These are phyloP conservation scores for Tubosaeta brunneosetosa DNA, from an alignment of 768 basidiomycete species.

Conservation along the genomic window DNA sequence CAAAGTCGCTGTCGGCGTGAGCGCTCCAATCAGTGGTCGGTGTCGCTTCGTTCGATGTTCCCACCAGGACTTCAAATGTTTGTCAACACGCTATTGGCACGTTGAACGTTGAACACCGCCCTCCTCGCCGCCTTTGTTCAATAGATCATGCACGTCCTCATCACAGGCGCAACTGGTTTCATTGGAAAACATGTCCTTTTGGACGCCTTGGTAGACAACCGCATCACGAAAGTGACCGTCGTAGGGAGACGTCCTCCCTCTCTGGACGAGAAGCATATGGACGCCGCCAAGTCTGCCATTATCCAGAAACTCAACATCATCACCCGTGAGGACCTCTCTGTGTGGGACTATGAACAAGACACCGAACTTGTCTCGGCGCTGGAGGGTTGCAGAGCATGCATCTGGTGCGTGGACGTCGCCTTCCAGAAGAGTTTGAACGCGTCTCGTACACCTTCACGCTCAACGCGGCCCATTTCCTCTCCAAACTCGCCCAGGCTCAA, in stretches of 20 bases:
- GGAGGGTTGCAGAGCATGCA: constrained; percentile 20
- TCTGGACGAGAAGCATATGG: constrained; percentile 17
- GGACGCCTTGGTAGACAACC: constrained; percentile 16
- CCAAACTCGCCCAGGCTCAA: constrained; percentile 12
- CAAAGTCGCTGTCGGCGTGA: no score
- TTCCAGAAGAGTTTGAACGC: constrained; percentile 21
- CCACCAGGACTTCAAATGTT: no score
- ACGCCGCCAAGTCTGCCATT: constrained; percentile 13
- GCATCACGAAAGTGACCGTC: constrained; percentile 23
- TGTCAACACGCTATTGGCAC: no score
- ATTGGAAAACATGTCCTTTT: constrained; percentile 19
- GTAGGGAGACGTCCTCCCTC: constrained; percentile 21
- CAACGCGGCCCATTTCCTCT: constrained; percentile 21
- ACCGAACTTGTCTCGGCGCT: constrained; percentile 19
- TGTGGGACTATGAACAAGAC: constrained; percentile 27
- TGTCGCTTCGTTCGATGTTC: no score
- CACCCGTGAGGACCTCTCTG: constrained; percentile 21
- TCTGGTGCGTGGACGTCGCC: constrained; percentile 14
- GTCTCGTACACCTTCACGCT: constrained; percentile 23
- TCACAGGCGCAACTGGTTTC: constrained; percentile 25
- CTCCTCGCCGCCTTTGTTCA: not conserved
- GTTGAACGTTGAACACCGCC: no score
- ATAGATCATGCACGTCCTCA: constrained; percentile 22
- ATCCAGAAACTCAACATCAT: constrained; percentile 20
- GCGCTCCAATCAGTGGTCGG: no score